Evolutionary conservation across 108 stramenopile genomes (phyloP).

Genomic region (Halocafeteria seosinensis): DNA sequence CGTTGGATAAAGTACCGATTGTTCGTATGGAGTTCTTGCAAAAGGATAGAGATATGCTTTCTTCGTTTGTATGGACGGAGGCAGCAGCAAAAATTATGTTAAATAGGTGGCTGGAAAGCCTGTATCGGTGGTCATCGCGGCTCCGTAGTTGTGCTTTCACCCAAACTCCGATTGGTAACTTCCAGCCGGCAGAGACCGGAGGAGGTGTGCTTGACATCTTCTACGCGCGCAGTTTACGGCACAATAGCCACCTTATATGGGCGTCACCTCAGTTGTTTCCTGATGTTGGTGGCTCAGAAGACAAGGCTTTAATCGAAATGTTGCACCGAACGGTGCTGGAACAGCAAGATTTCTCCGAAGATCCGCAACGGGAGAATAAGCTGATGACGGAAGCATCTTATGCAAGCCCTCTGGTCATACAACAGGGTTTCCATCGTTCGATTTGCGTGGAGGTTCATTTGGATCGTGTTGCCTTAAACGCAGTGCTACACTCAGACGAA

Average conservation of each 20-base stretch:
- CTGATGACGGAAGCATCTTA: neutral
- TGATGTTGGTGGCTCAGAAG: constrained; percentile 58
- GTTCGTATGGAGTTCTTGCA: too few species aligned
- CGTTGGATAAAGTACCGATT: too few species aligned
- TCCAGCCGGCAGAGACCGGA: constrained; percentile 12
- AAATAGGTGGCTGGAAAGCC: constrained; percentile 36
- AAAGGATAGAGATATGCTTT: too few species aligned
- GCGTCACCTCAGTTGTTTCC: constrained; percentile 53
- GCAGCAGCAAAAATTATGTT: too few species aligned
- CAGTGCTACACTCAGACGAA: too few species aligned
- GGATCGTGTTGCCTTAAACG: too few species aligned
- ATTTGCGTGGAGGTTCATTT: constrained; percentile 17
- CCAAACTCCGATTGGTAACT: constrained; percentile 73
- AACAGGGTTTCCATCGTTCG: constrained; percentile 25
- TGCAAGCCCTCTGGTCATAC: constrained; percentile 9
- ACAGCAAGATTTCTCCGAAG: neutral
- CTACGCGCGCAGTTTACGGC: constrained; percentile 48
- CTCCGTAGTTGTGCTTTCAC: constrained; percentile 56
- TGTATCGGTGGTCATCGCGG: constrained; percentile 34
- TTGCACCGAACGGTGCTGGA: neutral
- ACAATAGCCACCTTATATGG: constrained; percentile 77
- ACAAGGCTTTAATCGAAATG: constrained; percentile 1
- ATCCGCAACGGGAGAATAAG: neutral
- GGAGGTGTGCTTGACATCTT: constrained; percentile 56
- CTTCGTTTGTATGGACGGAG: too few species aligned